Base-by-base conservation (phyloP, 2,329 filamentous ascomycete genomes). In the Basipetospora chlamydospora region DNA sequence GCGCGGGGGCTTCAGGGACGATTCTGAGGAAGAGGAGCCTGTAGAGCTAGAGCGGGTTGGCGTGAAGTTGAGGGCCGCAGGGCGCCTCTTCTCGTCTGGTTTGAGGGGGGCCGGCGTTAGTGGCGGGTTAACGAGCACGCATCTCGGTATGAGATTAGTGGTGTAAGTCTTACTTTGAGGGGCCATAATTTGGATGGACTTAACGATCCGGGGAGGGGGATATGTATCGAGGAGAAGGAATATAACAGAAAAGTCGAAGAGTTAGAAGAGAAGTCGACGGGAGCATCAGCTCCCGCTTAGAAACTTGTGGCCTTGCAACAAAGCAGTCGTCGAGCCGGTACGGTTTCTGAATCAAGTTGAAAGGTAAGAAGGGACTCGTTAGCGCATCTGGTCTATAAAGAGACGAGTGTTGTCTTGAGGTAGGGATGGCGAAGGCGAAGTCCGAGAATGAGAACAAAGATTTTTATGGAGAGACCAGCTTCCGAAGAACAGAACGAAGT, bases 1-100 rank as follows among this genome's bases (percentile, higher is more conserved):
- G 50, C 82, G 71, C 42, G 79, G 79, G 26, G 71, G 64, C 60
- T 80, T 82, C 44, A 75, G 60, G 12, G 71, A 75, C 30, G 61
- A 65, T 44, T 61, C 59, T 39, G 67, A 67, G 20, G 68, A 65
- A 26, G 60, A 61, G 11, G 68, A 72, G 35, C 59, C 58, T 31
- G 62, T 61, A 5, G 69, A 66, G 18, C 56, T 59, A 35, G 66
- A 62, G 41, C 67, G 63, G 39, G 57, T 53, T 18, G 67, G 62
- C 20, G 61, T 56, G 39, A 75, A 57, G 45, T 71, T 68, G 35
- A 75, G 58, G 39, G 69, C 70, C 54, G 59, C 50, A 46, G 71
- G 70, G 51, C 70, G 64, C 63, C 56, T 71, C 57, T 60, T 73
- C 42, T 73, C 68, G 46, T 71, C 66, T 54, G 50, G 42, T 38